phyloP scores from a whole-genome alignment of 768 basidiomycete species.

The Leucosporidium scottii region DNA sequence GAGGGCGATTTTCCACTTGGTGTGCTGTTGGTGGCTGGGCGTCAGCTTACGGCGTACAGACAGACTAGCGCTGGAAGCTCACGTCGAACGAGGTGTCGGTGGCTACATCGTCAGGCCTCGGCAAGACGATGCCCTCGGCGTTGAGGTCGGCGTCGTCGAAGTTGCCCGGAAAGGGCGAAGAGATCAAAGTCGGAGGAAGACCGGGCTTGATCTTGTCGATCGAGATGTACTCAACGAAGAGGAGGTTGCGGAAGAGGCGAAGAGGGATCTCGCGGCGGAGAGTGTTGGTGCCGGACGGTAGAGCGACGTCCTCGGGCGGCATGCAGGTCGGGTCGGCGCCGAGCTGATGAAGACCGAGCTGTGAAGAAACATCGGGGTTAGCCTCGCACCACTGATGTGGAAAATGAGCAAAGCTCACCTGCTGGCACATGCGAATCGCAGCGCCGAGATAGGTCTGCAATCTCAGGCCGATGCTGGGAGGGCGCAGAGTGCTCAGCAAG shows the following conservation, averaged over 20 bases:
- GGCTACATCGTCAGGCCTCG: not conserved
- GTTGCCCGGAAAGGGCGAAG: conserved; percentile 5
- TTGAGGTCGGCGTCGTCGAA: conserved; percentile 14
- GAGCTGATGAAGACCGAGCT: conserved; percentile 14
- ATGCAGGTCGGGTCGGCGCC: conserved; percentile 6
- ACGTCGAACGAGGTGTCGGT: conserved; percentile 13
- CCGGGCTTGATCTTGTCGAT: conserved; percentile 4
- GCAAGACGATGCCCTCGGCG: conserved; percentile 3
- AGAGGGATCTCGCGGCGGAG: conserved; percentile 14
- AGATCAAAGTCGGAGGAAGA: conserved; percentile 2
- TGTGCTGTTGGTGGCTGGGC: not conserved
- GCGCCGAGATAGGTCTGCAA: conserved; percentile 10
- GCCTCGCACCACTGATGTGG: too few relatives aligned
- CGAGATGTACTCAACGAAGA: conserved; percentile 12
- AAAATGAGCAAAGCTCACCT: too few relatives aligned
- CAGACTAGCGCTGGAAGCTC: not conserved
- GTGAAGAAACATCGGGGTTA: too few relatives aligned
- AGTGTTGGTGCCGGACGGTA: conserved; percentile 8
- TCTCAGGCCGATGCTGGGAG: not conserved
- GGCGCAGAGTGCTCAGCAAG: too few relatives aligned
- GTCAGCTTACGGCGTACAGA: not conserved
- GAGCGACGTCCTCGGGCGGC: conserved; percentile 7
- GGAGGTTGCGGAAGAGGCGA: conserved; percentile 1
- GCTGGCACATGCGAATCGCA: conserved; percentile 9
- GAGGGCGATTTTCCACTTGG: conserved; percentile 6